phyloP scores from a whole-genome alignment of 208 protist species.

The Acanthamoeba triangularis region DNA sequence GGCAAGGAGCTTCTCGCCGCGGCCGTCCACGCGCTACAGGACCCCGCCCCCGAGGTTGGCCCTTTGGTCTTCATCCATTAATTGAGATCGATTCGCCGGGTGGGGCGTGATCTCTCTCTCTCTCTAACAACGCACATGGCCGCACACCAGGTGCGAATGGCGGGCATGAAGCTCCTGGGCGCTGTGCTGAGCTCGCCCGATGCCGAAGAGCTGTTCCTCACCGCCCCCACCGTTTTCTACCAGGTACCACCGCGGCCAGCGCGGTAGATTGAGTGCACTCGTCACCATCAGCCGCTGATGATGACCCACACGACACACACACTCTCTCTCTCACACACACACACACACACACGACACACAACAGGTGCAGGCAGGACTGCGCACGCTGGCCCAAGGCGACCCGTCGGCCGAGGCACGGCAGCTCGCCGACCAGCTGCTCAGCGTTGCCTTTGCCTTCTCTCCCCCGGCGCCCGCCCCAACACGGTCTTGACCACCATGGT shows the following conservation, averaged over 20 bases:
- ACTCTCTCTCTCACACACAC: no score
- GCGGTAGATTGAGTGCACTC: no score
- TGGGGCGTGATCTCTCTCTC: no score
- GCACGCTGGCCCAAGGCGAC: background rate
- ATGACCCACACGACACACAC: background rate
- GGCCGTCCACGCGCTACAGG: background rate
- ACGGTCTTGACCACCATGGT: no score
- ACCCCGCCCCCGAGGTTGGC: background rate
- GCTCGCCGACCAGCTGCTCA: conserved; percentile 35
- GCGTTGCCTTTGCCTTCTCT: background rate
- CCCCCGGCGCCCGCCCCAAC: no score
- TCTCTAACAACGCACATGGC: no score
- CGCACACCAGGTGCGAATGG: conserved; percentile 32
- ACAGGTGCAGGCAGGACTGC: background rate
- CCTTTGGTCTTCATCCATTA: no score
- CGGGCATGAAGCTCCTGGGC: conserved; percentile 44
- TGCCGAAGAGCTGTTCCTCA: background rate
- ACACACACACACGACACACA: background rate
- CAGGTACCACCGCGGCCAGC: background rate
- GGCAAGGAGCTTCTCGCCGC: conserved; percentile 18
- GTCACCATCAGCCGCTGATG: background rate
- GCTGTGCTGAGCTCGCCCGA: background rate
- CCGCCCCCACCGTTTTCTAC: background rate
- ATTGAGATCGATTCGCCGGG: no score
- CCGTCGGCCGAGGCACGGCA: background rate